Conservation (phyloP, 306 rosid genomes). For the Pyrus pyrifolia region DNA sequence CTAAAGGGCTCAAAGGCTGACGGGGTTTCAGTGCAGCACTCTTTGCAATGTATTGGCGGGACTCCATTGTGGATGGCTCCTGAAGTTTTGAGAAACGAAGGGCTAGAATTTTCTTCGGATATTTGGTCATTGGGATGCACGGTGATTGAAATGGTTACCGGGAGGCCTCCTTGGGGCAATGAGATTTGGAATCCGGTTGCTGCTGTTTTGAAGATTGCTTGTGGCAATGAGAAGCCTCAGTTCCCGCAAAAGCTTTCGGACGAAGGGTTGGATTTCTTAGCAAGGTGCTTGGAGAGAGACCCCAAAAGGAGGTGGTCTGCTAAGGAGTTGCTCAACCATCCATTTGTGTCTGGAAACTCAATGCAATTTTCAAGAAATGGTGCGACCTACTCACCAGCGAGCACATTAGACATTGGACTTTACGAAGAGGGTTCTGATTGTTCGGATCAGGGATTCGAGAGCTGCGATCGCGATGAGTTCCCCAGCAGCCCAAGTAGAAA, state of each 20-base stretch:
- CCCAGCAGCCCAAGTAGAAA: constrained; percentile 1
- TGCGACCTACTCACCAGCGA: constrained; percentile 29
- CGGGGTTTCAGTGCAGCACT: neutral
- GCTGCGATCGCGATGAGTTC: neutral
- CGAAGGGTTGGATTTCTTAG: constrained; percentile 50
- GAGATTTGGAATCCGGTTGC: constrained; percentile 35
- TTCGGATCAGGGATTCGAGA: neutral
- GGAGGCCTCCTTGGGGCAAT: constrained; percentile 43
- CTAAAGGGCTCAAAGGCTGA: neutral
- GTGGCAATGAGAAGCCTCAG: constrained; percentile 31
- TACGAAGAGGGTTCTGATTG: constrained; percentile 12
- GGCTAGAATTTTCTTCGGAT: constrained; percentile 29
- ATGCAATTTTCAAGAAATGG: neutral
- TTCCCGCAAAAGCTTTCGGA: constrained; percentile 41
- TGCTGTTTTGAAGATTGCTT: constrained; percentile 38
- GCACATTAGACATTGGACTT: constrained; percentile 31
- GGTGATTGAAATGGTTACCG: constrained; percentile 63
- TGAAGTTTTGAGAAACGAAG: constrained; percentile 48
- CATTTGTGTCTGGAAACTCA: constrained; percentile 35
- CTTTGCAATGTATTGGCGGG: constrained; percentile 25
- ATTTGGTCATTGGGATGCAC: constrained; percentile 70
- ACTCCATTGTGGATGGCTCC: constrained; percentile 81
- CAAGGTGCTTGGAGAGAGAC: constrained; percentile 45
- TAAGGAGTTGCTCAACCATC: constrained; percentile 41
- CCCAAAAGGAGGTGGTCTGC: constrained; percentile 37